Evolutionary conservation across 2,329 filamentous ascomycete genomes (phyloP).

Genomic region (Calonectria hawksworthii): DNA sequence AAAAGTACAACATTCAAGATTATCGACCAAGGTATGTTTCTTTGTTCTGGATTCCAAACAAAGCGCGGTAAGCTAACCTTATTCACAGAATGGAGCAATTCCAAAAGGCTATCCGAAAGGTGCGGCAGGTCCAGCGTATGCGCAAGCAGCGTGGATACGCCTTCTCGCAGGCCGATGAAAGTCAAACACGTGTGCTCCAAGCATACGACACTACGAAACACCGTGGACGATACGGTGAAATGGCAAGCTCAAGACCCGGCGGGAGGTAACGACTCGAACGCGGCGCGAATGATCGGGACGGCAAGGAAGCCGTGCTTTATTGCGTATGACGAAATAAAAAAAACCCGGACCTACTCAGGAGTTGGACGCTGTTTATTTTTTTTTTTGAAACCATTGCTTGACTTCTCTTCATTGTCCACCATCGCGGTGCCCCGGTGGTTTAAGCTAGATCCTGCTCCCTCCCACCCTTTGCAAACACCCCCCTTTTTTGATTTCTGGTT

Average conservation of each 20-base stretch:
- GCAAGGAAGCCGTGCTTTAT: conserved; percentile 32
- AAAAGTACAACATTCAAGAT: conserved; percentile 99
- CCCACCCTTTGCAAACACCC: conserved; percentile 27
- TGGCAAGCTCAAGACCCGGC: conserved; percentile 70
- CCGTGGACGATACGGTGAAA: conserved; percentile 94
- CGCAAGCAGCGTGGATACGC: conserved; percentile 98
- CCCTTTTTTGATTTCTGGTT: conserved; percentile 31
- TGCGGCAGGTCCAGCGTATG: conserved; percentile 98
- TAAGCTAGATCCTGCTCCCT: conserved; percentile 17
- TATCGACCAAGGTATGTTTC: conserved; percentile 87
- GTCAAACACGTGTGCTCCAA: conserved; percentile 93
- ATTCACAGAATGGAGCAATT: conserved; percentile 93
- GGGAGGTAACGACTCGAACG: conserved; percentile 37
- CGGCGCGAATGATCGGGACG: conserved; percentile 35
- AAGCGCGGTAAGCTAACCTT: conserved; percentile 23
- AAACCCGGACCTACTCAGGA: conserved; percentile 39
- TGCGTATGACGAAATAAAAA: conserved; percentile 43
- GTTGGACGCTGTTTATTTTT: conserved; percentile 43
- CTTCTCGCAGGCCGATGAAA: conserved; percentile 97
- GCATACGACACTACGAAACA: conserved; percentile 97
- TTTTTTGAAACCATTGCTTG: conserved; percentile 22
- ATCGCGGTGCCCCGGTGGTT: conserved; percentile 14
- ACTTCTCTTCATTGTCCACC: conserved; percentile 19
- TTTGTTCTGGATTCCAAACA: not conserved
- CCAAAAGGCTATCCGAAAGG: conserved; percentile 99